A percentile compares a stretch with the other conserved stretches of the same genome.
Evolutionary conservation across 495 filamentous ascomycete species (phyloP).

Genomic region (Penicillium fimorum): DNA sequence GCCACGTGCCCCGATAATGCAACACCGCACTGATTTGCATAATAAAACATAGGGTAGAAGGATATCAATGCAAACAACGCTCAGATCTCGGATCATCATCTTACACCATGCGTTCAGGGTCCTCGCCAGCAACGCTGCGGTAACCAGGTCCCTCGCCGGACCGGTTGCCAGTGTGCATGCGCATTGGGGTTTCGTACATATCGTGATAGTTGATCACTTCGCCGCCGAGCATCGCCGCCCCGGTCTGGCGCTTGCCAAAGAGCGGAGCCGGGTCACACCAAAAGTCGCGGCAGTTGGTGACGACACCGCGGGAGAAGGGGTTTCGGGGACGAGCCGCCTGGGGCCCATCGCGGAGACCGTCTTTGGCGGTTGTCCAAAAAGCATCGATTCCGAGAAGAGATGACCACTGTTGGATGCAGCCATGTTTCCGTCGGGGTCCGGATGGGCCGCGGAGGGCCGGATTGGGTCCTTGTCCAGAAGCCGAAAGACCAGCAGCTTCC

Average conservation of each 20-base stretch:
- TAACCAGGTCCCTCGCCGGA: slow-evolving; percentile 28
- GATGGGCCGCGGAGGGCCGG: slow-evolving; percentile 42
- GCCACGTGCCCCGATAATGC: slow-evolving; percentile 22
- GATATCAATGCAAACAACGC: slow-evolving; percentile 5
- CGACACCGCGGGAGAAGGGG: slow-evolving; percentile 76
- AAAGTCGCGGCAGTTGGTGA: slow-evolving; percentile 92
- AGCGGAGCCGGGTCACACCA: slow-evolving; percentile 87
- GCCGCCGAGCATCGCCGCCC: slow-evolving; percentile 73
- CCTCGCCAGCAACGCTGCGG: slow-evolving; percentile 43
- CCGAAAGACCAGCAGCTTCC: slow-evolving; percentile 68
- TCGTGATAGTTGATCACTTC: slow-evolving; percentile 78
- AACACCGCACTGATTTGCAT: slow-evolving; percentile 25
- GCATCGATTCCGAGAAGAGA: slow-evolving; percentile 85
- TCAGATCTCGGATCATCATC: slow-evolving; percentile 8
- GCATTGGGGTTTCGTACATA: slow-evolving; percentile 80
- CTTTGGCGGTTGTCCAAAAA: slow-evolving; percentile 78
- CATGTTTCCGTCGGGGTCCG: slow-evolving; percentile 47
- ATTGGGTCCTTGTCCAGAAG: slow-evolving; percentile 51
- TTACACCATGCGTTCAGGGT: slow-evolving; percentile 34
- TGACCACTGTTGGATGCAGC: slow-evolving; percentile 75
- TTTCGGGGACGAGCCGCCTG: slow-evolving; percentile 59
- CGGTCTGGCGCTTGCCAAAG: slow-evolving; percentile 71
- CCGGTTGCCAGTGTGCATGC: slow-evolving; percentile 52
- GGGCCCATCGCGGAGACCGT: slow-evolving; percentile 56
- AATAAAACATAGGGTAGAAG: slow-evolving; percentile 9